Base-by-base conservation (phyloP, 176 grass and related monocot species). In the Zea luxurians region DNA sequence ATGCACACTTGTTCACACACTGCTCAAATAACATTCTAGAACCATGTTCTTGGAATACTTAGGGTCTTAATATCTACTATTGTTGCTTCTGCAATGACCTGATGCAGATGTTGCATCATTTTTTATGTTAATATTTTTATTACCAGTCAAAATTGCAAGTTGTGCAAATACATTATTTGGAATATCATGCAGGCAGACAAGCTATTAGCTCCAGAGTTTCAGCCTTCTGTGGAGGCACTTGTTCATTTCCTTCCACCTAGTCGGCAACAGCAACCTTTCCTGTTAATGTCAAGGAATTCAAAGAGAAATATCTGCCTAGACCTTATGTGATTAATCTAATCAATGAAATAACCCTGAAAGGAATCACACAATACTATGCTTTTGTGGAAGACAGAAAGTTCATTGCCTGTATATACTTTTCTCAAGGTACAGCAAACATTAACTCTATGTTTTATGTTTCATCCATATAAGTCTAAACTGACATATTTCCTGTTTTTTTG, bases 121-220 rank as follows among this genome's bases (percentile, higher is more conserved):
- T 41, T 8, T 0, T 77, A 6, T 13, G 10, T 16, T 17, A 66
- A 48, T 78, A 20, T 70, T 5, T 71, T 75, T 3, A 5, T 70
- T 4, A 3, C 36, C 40, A 70, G 48, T 21, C 58, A 4, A 81
- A 71, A 35, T 44, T 72, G 53, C 53, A 50, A 52, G 9, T 50
- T 59, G 9, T 40, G 6, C 10, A 13, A 7, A 70, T 12, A 60
- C 50, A 38, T 61, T 65, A 53, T 82, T 62, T 46, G 73, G 21
- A 37, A 12, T 80, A 80, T 27, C 48, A 61, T 81, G 61, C 80
- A 97, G 95, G 95, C 95, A 2, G 91, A 97, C 58, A 97, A 97
- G 78, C 83, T 97, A 50, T 86, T 97, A 16, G 87, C 85, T 59
- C 95, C 84, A 13, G 94, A 97, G 78, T 97, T 97, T 79, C 91